Evolutionary conservation across 208 protist species (phyloP), one percentile per base, ranked within the genome.

Genomic region (Trypanosomatidae sp.): DNA sequence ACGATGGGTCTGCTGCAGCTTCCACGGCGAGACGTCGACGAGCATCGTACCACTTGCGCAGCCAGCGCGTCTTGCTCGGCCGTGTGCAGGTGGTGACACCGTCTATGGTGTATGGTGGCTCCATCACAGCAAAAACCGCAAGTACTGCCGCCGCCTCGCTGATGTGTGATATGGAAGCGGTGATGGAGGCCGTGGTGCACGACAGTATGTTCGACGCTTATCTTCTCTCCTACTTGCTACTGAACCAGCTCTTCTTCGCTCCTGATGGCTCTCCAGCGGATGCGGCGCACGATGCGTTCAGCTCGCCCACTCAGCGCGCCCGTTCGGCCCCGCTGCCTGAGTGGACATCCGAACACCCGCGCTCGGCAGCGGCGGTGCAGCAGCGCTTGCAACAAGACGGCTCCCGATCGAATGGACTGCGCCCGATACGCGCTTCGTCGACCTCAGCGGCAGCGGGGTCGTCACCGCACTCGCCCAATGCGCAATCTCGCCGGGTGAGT

Each of bases 21-120:
- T 47, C 71, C 41, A 53, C 39, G 7, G n/a, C 43, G 13, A 15
- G 44, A 22, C 66, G 30, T 43, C 70, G 66, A 8, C 69, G 69
- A 5, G 69, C 55, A 15, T 66, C 53, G 7, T 72, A 72, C 36
- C 70, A 55, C 19, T 62, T 75, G 58, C 76, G 76, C 36, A 67
- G 76, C 25, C 69, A 80, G 65, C 76, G 70, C 13, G 71, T 69
- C 44, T 39, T 80, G 76, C 76, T 80, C 10, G 76, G 76, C 22
- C 76, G 76, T 47, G 76, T 80, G 36, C 76, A 80, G 70, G 70
- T 41, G 25, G 68, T 80, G 56, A 80, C 76, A 12, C 50, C 76
- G 2, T 49, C 62, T 17, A 80, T 80, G 76, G 70, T 80, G 41
- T 67, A 59, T 50, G 17, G 69, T 41, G 25, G 36, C 25, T n/a